A percentile compares a stretch with the other conserved stretches of the same genome.
These are phyloP conservation scores for Kodamaea sp. DNA, from an alignment of 1,139 yeast genomes.

Conservation along the genomic window DNA sequence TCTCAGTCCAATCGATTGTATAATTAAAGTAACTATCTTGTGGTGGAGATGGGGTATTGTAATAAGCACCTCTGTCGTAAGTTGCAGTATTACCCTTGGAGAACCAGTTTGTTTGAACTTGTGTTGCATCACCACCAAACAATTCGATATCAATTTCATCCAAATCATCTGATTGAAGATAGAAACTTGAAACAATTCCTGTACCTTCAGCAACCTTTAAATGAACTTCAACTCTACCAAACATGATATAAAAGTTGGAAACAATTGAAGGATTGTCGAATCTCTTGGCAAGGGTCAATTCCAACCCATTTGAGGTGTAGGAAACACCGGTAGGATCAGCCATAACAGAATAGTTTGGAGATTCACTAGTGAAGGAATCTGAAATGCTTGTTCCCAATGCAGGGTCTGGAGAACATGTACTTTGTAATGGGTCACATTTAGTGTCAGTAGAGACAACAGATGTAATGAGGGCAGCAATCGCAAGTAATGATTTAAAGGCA, in stretches of 20 bases:
- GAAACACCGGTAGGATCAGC: slow-evolving; percentile 23
- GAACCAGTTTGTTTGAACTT: slow-evolving; percentile 79
- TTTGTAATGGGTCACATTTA: slow-evolving; percentile 34
- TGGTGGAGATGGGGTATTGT: slow-evolving; percentile 48
- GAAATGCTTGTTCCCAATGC: slow-evolving; percentile 56
- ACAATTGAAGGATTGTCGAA: slow-evolving; percentile 73
- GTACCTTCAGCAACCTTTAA: slow-evolving; percentile 69
- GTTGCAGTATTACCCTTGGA: slow-evolving; percentile 73
- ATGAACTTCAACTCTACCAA: slow-evolving; percentile 73
- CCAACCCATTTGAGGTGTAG: slow-evolving; percentile 45
- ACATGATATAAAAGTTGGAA: slow-evolving; percentile 81
- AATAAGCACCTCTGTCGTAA: slow-evolving; percentile 76
- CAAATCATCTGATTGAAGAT: slow-evolving; percentile 77
- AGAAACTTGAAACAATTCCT: slow-evolving; percentile 78
- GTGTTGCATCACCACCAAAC: slow-evolving; percentile 69
- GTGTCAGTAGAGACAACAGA: slow-evolving; percentile 6
- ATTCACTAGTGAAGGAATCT: slow-evolving; percentile 43
- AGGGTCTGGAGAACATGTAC: slow-evolving; percentile 38
- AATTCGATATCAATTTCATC: slow-evolving; percentile 89
- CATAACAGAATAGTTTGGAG: slow-evolving; percentile 34
- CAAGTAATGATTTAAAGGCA: slow-evolving; percentile 4
- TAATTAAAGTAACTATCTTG: slow-evolving; percentile 40
- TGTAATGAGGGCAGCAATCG: slow-evolving; percentile 8
- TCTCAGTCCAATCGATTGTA: slow-evolving; percentile 35
- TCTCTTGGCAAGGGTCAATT: slow-evolving; percentile 54